Conservation (phyloP, 306 rosid species). For the Gastrolobium bilobum region DNA sequence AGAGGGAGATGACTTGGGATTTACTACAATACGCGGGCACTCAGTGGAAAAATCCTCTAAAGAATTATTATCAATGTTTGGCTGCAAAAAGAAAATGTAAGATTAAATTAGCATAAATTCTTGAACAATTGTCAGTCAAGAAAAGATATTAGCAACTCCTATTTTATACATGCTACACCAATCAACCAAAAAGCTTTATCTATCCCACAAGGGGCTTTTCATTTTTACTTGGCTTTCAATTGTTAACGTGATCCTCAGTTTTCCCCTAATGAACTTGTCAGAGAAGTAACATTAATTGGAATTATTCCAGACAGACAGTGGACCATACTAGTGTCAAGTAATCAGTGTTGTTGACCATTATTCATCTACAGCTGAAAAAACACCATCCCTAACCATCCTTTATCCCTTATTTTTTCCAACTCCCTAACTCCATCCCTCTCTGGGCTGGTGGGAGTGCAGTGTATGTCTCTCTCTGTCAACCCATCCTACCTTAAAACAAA, state of each 20-base stretch:
- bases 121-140: conserved; percentile 16
- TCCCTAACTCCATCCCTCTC: not conserved
- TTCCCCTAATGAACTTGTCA: not conserved
- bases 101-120: conserved; percentile 12
- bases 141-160: conserved; percentile 4
- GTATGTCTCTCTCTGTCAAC: not conserved
- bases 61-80: conserved; percentile 73
- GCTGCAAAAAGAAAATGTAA: conserved; percentile 62
- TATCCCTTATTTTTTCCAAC: not conserved
- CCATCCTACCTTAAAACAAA: conserved; percentile 10
- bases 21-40: conserved; percentile 85
- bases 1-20: conserved; percentile 78
- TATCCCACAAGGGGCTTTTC: not conserved
- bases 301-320: not conserved
- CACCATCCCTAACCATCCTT: not conserved
- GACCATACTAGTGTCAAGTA: conserved; percentile 1
- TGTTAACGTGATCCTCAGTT: not conserved
- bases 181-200: not conserved
- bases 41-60: conserved; percentile 68
- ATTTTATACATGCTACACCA: not conserved
- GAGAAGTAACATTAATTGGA: conserved; percentile 28
- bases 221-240: not conserved
- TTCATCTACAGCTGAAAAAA: not conserved
- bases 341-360: not conserved
- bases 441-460: not conserved